phyloP scores from a whole-genome alignment of 352 stramenopile genomes.

The Thraustochytrium sp. region DNA sequence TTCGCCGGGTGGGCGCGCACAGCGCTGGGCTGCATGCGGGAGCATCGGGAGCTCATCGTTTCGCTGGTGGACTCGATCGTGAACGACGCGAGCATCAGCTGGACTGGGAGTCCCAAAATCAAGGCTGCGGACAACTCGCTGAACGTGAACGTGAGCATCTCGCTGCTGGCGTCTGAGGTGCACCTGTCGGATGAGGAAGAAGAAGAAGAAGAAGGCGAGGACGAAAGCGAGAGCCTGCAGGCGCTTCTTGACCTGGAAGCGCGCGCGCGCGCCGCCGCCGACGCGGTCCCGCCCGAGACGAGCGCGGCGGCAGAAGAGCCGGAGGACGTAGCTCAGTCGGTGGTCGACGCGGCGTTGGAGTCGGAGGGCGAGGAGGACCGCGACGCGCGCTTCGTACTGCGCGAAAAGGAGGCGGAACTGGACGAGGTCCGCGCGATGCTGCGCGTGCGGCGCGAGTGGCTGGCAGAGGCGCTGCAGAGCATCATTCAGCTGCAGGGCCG shows the following conservation, averaged over 20 bases:
- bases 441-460: not conserved
- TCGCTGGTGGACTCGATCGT: not conserved
- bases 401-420: not conserved
- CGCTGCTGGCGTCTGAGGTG: not conserved
- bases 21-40: not conserved
- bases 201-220: not conserved
- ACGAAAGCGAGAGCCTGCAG: not conserved
- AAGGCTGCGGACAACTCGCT: slow-evolving; percentile 14
- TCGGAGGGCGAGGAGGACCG: not conserved
- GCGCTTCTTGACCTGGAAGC: not conserved
- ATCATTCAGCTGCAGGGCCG: not conserved
- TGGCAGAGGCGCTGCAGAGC: not conserved
- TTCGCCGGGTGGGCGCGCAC: not conserved
- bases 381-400: not conserved
- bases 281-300: not conserved
- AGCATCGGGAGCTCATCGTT: not conserved
- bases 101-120: not conserved
- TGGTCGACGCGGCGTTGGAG: not conserved
- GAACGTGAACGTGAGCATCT: slow-evolving; percentile 40
- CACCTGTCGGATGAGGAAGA: not conserved
- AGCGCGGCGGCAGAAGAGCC: not conserved
- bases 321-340: not conserved
- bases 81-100: not conserved
- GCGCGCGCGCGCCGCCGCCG: not conserved
- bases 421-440: not conserved